A percentile compares a stretch with the other conserved stretches of the same genome.
Conservation (phyloP, 2,329 filamentous ascomycete species). For the Neodidymelliopsis sp. region DNA sequence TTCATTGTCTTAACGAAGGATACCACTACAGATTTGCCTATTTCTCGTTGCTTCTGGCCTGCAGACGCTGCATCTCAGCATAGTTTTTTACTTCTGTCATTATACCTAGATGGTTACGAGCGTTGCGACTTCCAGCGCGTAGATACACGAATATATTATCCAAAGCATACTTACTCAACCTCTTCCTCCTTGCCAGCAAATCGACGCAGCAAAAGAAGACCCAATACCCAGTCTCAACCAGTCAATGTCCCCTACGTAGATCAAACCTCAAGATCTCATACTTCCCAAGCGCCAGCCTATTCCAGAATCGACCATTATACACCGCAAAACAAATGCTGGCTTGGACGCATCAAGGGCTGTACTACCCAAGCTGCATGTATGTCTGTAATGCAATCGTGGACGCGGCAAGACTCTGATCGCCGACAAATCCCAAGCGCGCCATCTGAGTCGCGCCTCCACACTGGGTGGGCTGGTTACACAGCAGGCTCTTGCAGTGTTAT, state of each 20-base stretch:
- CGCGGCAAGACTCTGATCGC: constrained; percentile 1
- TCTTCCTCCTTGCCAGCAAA: too few species aligned
- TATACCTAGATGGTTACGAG: constrained; percentile 27
- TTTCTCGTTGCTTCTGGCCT: constrained; percentile 21
- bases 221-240: too few species aligned
- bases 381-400: background rate
- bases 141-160: constrained; percentile 30
- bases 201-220: too few species aligned
- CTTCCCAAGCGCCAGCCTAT: constrained; percentile 1
- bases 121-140: constrained; percentile 29
- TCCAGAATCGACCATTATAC: background rate
- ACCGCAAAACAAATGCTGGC: background rate
- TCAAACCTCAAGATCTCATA: background rate
- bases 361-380: background rate
- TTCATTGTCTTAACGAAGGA: constrained; percentile 24
- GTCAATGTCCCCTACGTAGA: too few species aligned
- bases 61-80: constrained; percentile 27
- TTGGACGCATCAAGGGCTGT: background rate
- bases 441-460: background rate
- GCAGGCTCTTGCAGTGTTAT: background rate
- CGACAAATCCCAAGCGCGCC: constrained; percentile 6
- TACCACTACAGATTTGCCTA: constrained; percentile 26
- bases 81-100: constrained; percentile 17
- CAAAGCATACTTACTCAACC: background rate
- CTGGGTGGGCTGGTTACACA: constrained; percentile 3